Evolutionary conservation across 2,329 filamentous ascomycete species (phyloP).

Genomic region (Fusarium sp.): DNA sequence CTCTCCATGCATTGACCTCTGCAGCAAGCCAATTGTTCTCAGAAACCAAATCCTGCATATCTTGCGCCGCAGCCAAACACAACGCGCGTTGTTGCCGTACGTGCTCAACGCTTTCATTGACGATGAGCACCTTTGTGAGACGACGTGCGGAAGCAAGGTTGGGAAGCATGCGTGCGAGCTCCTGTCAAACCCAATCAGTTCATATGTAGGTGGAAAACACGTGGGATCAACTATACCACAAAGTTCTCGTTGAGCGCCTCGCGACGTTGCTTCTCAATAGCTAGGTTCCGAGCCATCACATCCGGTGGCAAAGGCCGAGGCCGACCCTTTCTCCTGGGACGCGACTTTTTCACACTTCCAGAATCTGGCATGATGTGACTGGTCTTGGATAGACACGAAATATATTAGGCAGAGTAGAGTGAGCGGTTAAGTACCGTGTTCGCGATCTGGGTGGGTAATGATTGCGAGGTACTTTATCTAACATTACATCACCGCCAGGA

Average conservation of each 20-base stretch:
- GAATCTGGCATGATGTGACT: not conserved
- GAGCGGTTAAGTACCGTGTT: not conserved
- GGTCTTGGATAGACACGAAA: not conserved
- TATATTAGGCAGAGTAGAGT: not conserved
- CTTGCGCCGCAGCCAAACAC: not conserved
- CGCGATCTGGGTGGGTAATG: constrained; percentile 2
- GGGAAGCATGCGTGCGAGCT: constrained; percentile 21
- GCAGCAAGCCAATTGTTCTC: constrained; percentile 7
- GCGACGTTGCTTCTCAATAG: constrained; percentile 28
- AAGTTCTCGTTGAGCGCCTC: constrained; percentile 27
- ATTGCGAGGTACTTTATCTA: constrained; percentile 5
- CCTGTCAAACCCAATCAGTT: constrained; percentile 1
- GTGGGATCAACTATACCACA: not conserved
- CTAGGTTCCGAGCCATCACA: constrained; percentile 23
- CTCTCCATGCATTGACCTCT: constrained; percentile 21
- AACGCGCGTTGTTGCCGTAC: constrained; percentile 13
- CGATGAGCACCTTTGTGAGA: constrained; percentile 27
- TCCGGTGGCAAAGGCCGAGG: constrained; percentile 19
- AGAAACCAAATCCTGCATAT: constrained; percentile 7
- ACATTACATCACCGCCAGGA: constrained; percentile 14
- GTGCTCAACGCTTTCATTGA: constrained; percentile 24
- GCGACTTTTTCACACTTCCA: not conserved
- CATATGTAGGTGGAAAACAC: not conserved
- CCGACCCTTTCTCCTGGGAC: constrained; percentile 18
- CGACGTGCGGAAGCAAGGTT: constrained; percentile 12